Evolutionary conservation across 306 rosid species (phyloP).

Genomic region (Urtica urens): DNA sequence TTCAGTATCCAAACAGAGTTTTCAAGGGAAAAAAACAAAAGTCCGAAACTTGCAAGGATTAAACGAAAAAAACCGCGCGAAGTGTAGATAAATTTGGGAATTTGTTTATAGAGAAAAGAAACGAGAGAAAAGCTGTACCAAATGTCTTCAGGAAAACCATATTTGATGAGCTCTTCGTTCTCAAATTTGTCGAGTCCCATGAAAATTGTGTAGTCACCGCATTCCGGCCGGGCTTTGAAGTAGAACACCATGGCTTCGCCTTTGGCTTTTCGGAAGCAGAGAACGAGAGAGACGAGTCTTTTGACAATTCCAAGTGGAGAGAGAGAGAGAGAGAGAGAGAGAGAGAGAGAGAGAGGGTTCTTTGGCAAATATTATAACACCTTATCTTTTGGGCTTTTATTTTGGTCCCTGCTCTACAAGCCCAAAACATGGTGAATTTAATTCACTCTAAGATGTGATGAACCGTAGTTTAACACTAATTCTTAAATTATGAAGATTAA

Average conservation of each 20-base stretch:
- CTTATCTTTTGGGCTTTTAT: background rate
- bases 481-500: too few species aligned
- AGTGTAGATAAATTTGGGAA: too few species aligned
- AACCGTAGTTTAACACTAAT: too few species aligned
- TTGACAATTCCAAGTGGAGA: conserved; percentile 3
- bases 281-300: background rate
- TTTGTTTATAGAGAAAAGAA: background rate
- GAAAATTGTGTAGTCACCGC: conserved; percentile 89
- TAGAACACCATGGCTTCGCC: conserved; percentile 67
- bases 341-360: too few species aligned
- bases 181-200: conserved; percentile 98
- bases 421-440: too few species aligned
- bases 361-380: too few species aligned
- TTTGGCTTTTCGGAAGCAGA: conserved; percentile 12
- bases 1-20: too few species aligned
- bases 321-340: background rate
- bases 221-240: conserved; percentile 97
- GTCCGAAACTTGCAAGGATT: background rate
- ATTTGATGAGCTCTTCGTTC: conserved; percentile 99
- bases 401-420: too few species aligned
- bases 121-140: conserved; percentile 42
- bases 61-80: background rate
- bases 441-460: too few species aligned
- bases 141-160: conserved; percentile 83
- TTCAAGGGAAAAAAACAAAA: too few species aligned